Evolutionary conservation across 2,329 filamentous ascomycete genomes (phyloP).

Genomic region (Xylaria sp.): DNA sequence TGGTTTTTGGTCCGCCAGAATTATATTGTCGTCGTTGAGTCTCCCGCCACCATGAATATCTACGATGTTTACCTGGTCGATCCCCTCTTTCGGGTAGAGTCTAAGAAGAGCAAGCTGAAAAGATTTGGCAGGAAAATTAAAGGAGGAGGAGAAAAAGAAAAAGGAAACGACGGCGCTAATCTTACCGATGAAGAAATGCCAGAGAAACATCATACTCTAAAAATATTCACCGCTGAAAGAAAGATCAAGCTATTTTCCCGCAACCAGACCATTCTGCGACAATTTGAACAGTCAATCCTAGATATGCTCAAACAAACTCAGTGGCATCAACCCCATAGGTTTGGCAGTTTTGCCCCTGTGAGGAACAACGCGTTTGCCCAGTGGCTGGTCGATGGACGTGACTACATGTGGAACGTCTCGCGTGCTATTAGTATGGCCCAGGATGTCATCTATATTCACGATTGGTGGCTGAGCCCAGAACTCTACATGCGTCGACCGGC

Average conservation of each 20-base stretch:
- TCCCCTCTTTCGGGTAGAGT: constrained; percentile 82
- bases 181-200: constrained; percentile 52
- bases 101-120: constrained; percentile 71
- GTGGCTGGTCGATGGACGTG: constrained; percentile 95
- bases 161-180: constrained; percentile 45
- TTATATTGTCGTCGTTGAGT: constrained; percentile 98
- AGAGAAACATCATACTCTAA: constrained; percentile 79
- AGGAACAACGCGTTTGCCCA: constrained; percentile 88
- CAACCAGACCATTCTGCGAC: constrained; percentile 87
- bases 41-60: constrained; percentile 97
- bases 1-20: constrained; percentile 99
- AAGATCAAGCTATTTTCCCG: constrained; percentile 91
- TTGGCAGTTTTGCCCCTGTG: constrained; percentile 93
- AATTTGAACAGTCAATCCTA: constrained; percentile 93
- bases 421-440: constrained; percentile 96
- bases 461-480: constrained; percentile 98
- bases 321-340: constrained; percentile 87
- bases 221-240: constrained; percentile 89
- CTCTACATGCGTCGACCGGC: constrained; percentile 94
- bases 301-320: constrained; percentile 85
- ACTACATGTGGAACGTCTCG: constrained; percentile 99
- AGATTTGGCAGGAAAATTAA: constrained; percentile 69
- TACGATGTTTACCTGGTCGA: constrained; percentile 99
- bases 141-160: constrained; percentile 67
- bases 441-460: constrained; percentile 98